Percentiles rank a stretch among this genome's conserved stretches.
Evolutionary conservation across 164 flowering plant species (phyloP).

Genomic region (Stephania cephalantha): DNA sequence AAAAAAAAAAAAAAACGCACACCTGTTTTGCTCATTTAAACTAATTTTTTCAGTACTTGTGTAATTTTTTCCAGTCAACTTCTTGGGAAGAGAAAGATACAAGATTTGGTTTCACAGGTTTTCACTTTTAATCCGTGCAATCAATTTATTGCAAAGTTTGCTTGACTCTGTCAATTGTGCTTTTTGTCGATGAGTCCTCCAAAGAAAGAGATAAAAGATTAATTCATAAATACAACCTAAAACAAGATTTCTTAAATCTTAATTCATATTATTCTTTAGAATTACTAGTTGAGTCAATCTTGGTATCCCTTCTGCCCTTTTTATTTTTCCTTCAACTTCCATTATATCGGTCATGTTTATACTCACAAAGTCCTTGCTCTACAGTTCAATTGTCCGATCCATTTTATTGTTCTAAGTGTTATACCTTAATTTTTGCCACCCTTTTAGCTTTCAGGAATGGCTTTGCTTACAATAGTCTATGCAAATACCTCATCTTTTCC

Average conservation of each 20-base stretch:
- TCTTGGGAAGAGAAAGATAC: slow-evolving; percentile 93
- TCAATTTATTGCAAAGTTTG: neutral
- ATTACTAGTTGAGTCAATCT: neutral
- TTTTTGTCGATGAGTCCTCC: neutral
- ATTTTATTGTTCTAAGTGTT: neutral
- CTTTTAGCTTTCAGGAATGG: neutral
- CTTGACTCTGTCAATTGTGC: neutral
- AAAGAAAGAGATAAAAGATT: neutral
- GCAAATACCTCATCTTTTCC: neutral
- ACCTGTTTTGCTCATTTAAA: too few species aligned
- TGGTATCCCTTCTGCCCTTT: neutral
- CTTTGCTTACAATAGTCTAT: neutral
- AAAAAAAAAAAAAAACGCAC: too few species aligned
- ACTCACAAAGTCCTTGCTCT: neutral
- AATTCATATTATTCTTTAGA: too few species aligned
- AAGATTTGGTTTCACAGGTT: slow-evolving; percentile 93
- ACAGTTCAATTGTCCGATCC: neutral
- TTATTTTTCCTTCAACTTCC: neutral
- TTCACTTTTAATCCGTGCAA: slow-evolving; percentile 1
- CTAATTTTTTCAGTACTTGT: too few species aligned
- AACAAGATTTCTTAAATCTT: too few species aligned
- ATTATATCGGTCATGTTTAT: neutral
- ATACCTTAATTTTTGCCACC: neutral
- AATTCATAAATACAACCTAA: too few species aligned
- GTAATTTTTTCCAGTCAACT: too few species aligned